These are phyloP conservation scores for Kazachstania psychrophila DNA, from an alignment of 805 yeast genomes.

Conservation along the genomic window DNA sequence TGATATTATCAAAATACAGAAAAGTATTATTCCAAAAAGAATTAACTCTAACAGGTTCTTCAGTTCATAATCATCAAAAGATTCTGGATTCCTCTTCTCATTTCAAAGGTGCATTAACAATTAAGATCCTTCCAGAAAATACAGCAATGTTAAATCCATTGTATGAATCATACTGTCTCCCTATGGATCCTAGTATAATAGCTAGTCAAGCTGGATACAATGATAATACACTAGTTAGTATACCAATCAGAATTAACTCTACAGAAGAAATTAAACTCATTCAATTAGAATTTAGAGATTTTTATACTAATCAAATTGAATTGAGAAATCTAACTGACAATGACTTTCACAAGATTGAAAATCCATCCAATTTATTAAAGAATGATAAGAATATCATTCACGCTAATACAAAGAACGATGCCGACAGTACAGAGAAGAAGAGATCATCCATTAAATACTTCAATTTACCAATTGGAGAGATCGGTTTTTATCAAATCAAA, in stretches of 20 bases:
- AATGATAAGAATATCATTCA: conserved; percentile 16
- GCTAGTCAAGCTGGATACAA: conserved; percentile 8
- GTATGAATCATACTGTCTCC: conserved; percentile 54
- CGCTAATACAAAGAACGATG: conserved; percentile 1
- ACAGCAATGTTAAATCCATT: conserved; percentile 77
- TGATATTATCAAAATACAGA: conserved; percentile 35
- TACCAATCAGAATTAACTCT: conserved; percentile 73
- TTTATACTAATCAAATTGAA: conserved; percentile 40
- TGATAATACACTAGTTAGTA: conserved; percentile 19
- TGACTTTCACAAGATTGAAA: conserved; percentile 39
- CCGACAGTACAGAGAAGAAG: conserved; percentile 2
- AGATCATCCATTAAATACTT: conserved; percentile 40
- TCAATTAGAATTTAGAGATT: conserved; percentile 52
- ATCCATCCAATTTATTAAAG: conserved; percentile 9
- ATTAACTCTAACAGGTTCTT: conserved; percentile 43
- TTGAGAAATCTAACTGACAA: conserved; percentile 46
- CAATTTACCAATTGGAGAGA: conserved; percentile 52
- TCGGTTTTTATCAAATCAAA: conserved; percentile 70
- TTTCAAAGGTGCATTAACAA: conserved; percentile 77
- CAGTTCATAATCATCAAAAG: conserved; percentile 25
- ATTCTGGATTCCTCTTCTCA: conserved; percentile 35
- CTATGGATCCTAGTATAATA: conserved; percentile 21
- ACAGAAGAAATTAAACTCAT: conserved; percentile 61
- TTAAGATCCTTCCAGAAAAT: conserved; percentile 85
- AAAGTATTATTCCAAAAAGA: conserved; percentile 35